Evolutionary conservation across 768 basidiomycete genomes (phyloP), one percentile per base, ranked within the genome.

Genomic region (Leccinum longicurvipes): DNA sequence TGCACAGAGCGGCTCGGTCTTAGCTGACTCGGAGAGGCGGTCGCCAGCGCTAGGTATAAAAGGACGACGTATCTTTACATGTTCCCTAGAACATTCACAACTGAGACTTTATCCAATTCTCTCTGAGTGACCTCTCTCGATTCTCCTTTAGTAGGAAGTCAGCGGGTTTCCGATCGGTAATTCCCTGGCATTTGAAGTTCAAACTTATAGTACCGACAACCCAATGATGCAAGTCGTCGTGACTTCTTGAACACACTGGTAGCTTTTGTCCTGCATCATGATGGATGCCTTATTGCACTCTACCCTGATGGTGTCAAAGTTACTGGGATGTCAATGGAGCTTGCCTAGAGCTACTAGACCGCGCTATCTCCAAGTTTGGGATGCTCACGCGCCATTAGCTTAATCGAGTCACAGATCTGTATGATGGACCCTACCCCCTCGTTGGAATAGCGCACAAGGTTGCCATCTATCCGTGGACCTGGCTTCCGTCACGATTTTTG

Each of bases 351-450:
- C 28, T 25, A 52, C 29, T 44, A 55, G 24, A 11, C 7, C n/a
- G 4, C 31, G 9, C 11, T 34, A 51, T 62, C 53, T 48, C 50
- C 55, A n/a, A n/a, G n/a, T 45, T 58, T 46, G 47, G 59, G 55
- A 34, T 29, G 50, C 14, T 29, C 27, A 42, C 17, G 32, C 39
- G 19, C 34, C 4, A 14, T 34, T 12, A 32, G 4, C 34, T 25
- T 31, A 31, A 7, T 15, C 14, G 54, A 17, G 31, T 31, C 41
- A 44, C 42, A 27, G 23, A n/a, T 21, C 39, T 6, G 14, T 15
- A 34, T 36, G 28, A 12, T 36, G 19, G 32, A 23, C n/a, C 9
- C 54, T 54, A 24, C 28, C 23, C 17, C 27, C 21, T 31, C 19
- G 17, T 46, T 32, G 19, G 39, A 39, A 42, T 24, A 41, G n/a